Evolutionary conservation across 1,139 yeast genomes (phyloP), one percentile per base, ranked within the genome.

Genomic region (Zygosaccharomyces sapae): DNA sequence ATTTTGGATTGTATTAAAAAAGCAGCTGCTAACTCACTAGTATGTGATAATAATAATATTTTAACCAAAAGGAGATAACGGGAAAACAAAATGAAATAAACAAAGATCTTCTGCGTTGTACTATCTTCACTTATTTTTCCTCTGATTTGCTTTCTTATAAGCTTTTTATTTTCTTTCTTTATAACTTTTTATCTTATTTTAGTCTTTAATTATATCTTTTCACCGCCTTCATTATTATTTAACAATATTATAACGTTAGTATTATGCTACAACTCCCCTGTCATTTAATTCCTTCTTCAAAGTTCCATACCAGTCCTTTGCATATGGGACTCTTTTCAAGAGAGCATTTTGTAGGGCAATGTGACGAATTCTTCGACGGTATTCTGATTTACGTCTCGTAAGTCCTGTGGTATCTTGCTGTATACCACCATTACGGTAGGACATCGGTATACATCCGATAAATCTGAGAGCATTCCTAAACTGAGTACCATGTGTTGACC

Each of bases 301-400:
- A n/a, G 59, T 48, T 7, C 41, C 45, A 35, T 58, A 57, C 51
- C 56, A 53, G 30, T 58, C 56, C 12, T 54, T 46, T 3, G 55
- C 55, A 45, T 61, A 62, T 3, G 57, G 55, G 6, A 56, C 43
- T 31, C 59, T 51, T 27, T 54, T 54, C n/a, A 45, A 44, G 51
- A 58, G 48, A 18, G 65, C 59, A 22, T 55, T 51, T 22, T 53
- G 53, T 4, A 62, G 30, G 0, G 67, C 63, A 30, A 58, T 52
- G n/a, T 41, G 43, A 27, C 55, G 47, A 10, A 58, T 55, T 33
- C 59, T 45, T 20, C 51, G 37, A 31, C 58, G 53, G 43, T 54
- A 62, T 16, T 39, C 38, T 4, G 18, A 18, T 47, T 59, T 62
- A 34, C 53, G 53, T n/a, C 34, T 42, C n/a, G 42, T 36, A 18